Percentiles rank a stretch among this genome's conserved stretches.
phyloP scores from a whole-genome alignment of 768 basidiomycete genomes.

The Hypholoma sublateritium region DNA sequence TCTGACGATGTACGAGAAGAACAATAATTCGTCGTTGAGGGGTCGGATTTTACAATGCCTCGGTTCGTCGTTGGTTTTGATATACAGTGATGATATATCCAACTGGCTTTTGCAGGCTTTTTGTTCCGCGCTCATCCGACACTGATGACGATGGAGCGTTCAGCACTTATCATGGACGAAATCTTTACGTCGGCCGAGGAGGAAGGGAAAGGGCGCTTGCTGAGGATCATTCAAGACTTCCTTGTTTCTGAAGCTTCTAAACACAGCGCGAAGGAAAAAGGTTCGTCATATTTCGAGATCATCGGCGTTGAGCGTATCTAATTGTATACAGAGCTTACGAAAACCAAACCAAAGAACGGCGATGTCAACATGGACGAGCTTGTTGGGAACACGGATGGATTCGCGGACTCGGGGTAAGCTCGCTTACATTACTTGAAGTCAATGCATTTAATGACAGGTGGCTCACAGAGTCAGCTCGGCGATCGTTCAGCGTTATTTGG shows the following conservation, averaged over 20 bases:
- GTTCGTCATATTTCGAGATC: slow-evolving; percentile 26
- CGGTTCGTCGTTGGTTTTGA: slow-evolving; percentile 44
- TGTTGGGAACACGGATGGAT: slow-evolving; percentile 92
- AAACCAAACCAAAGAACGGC: slow-evolving; percentile 40
- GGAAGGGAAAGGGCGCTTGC: slow-evolving; percentile 68
- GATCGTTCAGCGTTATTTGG: slow-evolving; percentile 89
- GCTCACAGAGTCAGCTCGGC: slow-evolving; percentile 83
- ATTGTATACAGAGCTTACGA: slow-evolving; percentile 35
- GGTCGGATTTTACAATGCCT: slow-evolving; percentile 83
- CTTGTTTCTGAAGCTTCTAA: slow-evolving; percentile 81
- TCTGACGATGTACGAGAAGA: slow-evolving; percentile 70
- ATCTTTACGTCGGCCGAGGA: slow-evolving; percentile 78
- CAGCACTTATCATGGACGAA: slow-evolving; percentile 84
- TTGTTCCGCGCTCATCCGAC: slow-evolving; percentile 91
- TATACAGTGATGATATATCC: neutral
- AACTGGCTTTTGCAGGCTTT: slow-evolving; percentile 55
- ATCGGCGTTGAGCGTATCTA: neutral
- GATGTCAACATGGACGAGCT: slow-evolving; percentile 90
- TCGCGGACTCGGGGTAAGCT: slow-evolving; percentile 93
- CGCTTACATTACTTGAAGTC: neutral
- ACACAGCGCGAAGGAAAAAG: slow-evolving; percentile 70
- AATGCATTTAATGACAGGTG: neutral
- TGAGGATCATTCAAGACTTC: slow-evolving; percentile 93
- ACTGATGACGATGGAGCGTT: slow-evolving; percentile 80
- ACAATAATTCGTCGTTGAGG: slow-evolving; percentile 54